Conservation (phyloP, 208 protist genomes). For the Leptomonas pyrrhocoris region DNA sequence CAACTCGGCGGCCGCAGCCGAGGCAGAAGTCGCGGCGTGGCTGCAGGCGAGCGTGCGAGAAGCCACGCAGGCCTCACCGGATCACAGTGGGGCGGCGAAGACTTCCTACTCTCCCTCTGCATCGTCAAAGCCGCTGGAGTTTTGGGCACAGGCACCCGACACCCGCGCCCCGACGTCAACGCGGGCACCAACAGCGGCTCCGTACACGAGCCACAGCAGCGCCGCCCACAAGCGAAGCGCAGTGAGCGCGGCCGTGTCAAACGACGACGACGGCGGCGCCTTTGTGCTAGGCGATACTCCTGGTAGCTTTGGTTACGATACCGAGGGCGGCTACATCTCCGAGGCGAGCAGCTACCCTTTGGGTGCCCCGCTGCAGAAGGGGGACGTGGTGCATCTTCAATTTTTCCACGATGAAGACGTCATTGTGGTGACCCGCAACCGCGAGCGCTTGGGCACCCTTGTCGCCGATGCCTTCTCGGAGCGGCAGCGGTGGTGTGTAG, state of each 20-base stretch:
- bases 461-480: slow-evolving; percentile 40
- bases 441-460: slow-evolving; percentile 27
- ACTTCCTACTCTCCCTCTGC: background rate
- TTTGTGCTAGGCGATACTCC: slow-evolving; percentile 33
- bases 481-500: slow-evolving; percentile 31
- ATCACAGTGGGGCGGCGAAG: background rate
- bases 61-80: slow-evolving; percentile 2
- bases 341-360: slow-evolving; percentile 22
- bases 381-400: slow-evolving; percentile 19
- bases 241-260: background rate
- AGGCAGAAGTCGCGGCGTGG: slow-evolving; percentile 28
- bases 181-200: background rate
- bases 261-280: slow-evolving; percentile 11
- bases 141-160: slow-evolving; percentile 2
- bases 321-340: slow-evolving; percentile 18
- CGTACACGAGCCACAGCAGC: slow-evolving; percentile 9
- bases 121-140: slow-evolving; percentile 5
- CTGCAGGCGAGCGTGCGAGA: slow-evolving; percentile 24
- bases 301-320: slow-evolving; percentile 37
- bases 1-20: slow-evolving; percentile 18
- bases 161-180: background rate
- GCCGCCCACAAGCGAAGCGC: background rate
- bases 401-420: slow-evolving; percentile 39
- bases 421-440: slow-evolving; percentile 24
- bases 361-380: slow-evolving; percentile 14